phyloP scores from a whole-genome alignment of 495 filamentous ascomycete species.

The Lasiosphaeriaceae sp. region DNA sequence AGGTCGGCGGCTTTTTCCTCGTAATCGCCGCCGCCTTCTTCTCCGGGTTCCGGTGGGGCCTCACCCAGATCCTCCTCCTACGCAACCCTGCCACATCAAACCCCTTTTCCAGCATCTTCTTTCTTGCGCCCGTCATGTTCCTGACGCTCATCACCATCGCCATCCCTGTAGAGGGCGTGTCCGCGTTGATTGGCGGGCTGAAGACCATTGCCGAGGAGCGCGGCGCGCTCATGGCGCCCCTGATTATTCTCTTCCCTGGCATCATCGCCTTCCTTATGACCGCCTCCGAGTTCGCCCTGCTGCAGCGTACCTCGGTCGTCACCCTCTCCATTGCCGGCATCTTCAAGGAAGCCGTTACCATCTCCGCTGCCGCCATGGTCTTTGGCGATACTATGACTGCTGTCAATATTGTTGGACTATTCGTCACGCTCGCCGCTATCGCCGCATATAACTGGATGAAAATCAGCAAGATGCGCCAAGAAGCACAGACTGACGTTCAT shows the following conservation, averaged over 20 bases:
- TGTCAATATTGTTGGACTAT: conserved; percentile 80
- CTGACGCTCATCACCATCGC: conserved; percentile 73
- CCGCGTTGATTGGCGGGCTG: conserved; percentile 59
- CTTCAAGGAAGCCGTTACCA: conserved; percentile 98
- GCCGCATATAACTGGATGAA: conserved; percentile 93
- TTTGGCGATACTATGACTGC: conserved; percentile 88
- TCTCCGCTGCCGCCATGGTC: conserved; percentile 78
- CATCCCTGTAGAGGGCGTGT: conserved; percentile 78
- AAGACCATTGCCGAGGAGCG: conserved; percentile 57
- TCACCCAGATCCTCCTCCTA: conserved; percentile 93
- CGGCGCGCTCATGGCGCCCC: conserved; percentile 53
- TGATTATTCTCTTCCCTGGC: conserved; percentile 83
- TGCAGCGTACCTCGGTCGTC: conserved; percentile 93
- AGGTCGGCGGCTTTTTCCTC: conserved; percentile 80
- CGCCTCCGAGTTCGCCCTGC: conserved; percentile 87
- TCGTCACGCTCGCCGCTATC: conserved; percentile 87
- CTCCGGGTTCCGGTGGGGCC: conserved; percentile 93
- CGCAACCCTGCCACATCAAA: conserved; percentile 94
- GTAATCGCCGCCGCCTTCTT: conserved; percentile 92
- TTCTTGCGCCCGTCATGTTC: conserved; percentile 96
- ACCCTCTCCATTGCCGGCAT: conserved; percentile 96
- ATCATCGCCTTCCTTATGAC: conserved; percentile 95
- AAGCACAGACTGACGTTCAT: conserved; percentile 53
- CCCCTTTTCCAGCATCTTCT: conserved; percentile 95
- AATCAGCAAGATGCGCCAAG: conserved; percentile 77